Evolutionary conservation across 331 rosid genomes (phyloP).

Genomic region (Telfairia occidentalis): DNA sequence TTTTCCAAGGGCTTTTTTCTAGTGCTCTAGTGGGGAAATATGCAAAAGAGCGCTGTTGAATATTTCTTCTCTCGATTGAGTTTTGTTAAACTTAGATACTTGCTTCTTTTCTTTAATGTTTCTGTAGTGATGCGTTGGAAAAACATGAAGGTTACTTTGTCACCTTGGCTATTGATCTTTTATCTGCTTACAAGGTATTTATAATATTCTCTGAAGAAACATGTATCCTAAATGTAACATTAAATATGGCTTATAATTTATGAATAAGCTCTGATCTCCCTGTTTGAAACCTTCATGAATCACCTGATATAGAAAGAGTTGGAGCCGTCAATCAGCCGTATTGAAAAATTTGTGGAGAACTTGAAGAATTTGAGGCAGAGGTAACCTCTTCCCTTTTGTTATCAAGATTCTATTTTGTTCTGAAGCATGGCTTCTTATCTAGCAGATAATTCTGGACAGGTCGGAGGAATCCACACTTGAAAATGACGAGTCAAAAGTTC

Average conservation of each 20-base stretch:
- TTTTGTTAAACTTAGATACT: neutral
- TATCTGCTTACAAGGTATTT: slow-evolving; percentile 71
- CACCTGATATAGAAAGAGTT: slow-evolving; percentile 59
- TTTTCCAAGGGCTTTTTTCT: neutral
- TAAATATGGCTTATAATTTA: neutral
- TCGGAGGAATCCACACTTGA: slow-evolving; percentile 30
- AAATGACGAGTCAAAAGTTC: slow-evolving; percentile 39
- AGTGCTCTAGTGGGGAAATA: neutral
- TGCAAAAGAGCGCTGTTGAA: neutral
- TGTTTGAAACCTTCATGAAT: slow-evolving; percentile 16
- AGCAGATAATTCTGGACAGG: slow-evolving; percentile 36
- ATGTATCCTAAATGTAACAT: neutral
- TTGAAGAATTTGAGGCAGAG: slow-evolving; percentile 55
- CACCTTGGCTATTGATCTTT: slow-evolving; percentile 60
- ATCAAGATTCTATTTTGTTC: slow-evolving; percentile 7
- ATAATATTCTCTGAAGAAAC: neutral
- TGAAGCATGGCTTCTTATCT: slow-evolving; percentile 17
- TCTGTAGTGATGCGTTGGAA: slow-evolving; percentile 78
- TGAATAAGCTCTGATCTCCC: slow-evolving; percentile 1
- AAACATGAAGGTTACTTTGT: slow-evolving; percentile 75
- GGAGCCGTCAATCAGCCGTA: slow-evolving; percentile 60
- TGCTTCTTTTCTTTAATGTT: slow-evolving; percentile 24
- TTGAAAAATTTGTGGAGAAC: slow-evolving; percentile 65
- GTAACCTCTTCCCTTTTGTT: slow-evolving; percentile 32
- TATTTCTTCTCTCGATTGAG: neutral